Base-by-base conservation (phyloP, 768 basidiomycete genomes). In the Suillus discolor region DNA sequence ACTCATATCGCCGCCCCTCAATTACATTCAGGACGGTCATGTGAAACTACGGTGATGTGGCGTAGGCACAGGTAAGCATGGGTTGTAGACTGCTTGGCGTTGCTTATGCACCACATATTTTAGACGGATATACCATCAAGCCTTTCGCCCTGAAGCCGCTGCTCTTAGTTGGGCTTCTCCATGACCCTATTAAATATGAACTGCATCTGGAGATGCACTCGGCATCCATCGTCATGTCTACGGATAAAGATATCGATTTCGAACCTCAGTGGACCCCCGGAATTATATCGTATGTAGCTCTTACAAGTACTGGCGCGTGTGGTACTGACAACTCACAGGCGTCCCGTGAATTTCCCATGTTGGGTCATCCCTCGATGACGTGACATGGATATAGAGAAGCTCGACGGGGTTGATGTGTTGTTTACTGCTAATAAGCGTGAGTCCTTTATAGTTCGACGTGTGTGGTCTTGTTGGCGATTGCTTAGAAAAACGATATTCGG, bases 11-110 rank as follows among this genome's bases (percentile, higher is more conserved):
- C 16, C 23, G 11, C 49, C 65, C 57, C 63, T 80, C 77, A 53
- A 66, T 82, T 77, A 78, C 67, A 77, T 41, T 77, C 79, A 72
- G 76, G 60, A 67, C 81, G 0, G 75, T 82, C 12, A 82, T 84
- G 3, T 67, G 79, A 74, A 2, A 71, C 71, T 55, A 71, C 77
- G 65, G 78, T 0, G 70, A 68, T 67, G 13, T 67, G 81, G 80
- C 16, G 62, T 41, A 42, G 64, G 65, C 76, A 78, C 18, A 74
- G 61, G 77, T 74, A 18, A 60, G 25, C 25, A 42, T 42, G 12
- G 72, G 63, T 69, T 25, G 79, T 66, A 76, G 71, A 70, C 71
- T 74, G 0, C 65, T 80, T 36, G 69, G 82, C 23, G 74, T 80
- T 31, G 73, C 79, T 3, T 80, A 80, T 68, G 79, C 80, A 25